Base-by-base conservation (phyloP, 306 rosid species). In the Leucaena leucocephala region DNA sequence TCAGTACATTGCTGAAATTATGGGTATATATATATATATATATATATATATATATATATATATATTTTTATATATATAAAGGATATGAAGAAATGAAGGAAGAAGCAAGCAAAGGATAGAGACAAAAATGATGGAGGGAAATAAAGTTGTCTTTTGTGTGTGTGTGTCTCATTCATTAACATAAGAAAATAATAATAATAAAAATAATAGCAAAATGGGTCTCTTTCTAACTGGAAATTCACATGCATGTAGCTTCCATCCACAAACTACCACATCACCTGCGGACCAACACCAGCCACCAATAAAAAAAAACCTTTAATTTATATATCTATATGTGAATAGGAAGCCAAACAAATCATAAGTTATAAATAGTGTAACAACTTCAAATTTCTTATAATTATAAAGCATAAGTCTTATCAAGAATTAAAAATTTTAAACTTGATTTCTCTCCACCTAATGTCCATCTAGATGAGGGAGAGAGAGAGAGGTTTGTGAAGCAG, bases 161-260 rank as follows among this genome's bases (percentile, higher is more conserved):
- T 14, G 10, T 42, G 71, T 27, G 27, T 27, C 27, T 27, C 27
- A 27, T 27, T 70, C 34, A 64, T 58, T 57, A 69, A 83, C 17
- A 43, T 68, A 50, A 42, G 68, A 77, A 3, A 78, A 52, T 68
- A 68, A n/a, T 3, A 39, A 42, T 65, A 58, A 22, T 8, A 10
- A 10, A 21, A 1, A 9, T 27, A 35, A 71, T 59, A 22, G 78
- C 36, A 66, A 79, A 78, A 81, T 38, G 17, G 71, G 68, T 72
- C 39, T 69, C 83, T 35, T 43, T 68, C 52, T 35, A 48, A 81
- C 74, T 72, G 81, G 80, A 81, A 79, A 39, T 76, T 89, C 90
- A 86, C 89, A 75, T 88, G 87, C 86, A 71, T 11, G 46, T 42
- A n/a, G 35, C 72, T 67, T 48, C 55, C 55, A 12, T 68, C 55